phyloP scores from a whole-genome alignment of 2,329 filamentous ascomycete genomes.

The Hypoxylon sp. region DNA sequence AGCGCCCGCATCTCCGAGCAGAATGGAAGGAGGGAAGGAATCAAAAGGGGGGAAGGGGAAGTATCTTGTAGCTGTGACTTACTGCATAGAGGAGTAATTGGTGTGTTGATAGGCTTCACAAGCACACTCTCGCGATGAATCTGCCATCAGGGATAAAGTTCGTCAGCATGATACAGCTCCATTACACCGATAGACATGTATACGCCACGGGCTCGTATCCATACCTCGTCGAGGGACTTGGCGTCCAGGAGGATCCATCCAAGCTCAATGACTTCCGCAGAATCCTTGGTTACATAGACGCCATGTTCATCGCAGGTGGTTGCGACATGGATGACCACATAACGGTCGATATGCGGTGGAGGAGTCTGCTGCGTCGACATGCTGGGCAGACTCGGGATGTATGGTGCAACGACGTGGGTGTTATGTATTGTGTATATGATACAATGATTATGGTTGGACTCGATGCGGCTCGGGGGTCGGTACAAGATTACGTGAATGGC shows the following conservation, averaged over 20 bases:
- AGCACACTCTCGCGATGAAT: constrained; percentile 95
- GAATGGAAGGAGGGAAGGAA: no score
- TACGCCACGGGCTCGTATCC: constrained; percentile 45
- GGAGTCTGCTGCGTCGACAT: constrained; percentile 64
- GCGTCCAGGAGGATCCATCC: constrained; percentile 97
- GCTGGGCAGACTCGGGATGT: constrained; percentile 38
- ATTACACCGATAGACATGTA: constrained; percentile 30
- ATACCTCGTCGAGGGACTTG: constrained; percentile 92
- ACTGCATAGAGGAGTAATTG: constrained; percentile 99
- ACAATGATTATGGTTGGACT: constrained; percentile 34
- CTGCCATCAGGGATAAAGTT: constrained; percentile 60
- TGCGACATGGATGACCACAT: constrained; percentile 97
- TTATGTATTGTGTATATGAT: constrained; percentile 35
- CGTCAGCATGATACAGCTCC: constrained; percentile 40
- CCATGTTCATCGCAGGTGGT: constrained; percentile 99
- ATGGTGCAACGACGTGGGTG: constrained; percentile 19
- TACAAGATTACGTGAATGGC: constrained; percentile 23
- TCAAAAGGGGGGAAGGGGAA: not conserved
- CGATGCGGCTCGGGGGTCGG: constrained; percentile 20
- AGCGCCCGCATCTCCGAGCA: not conserved
- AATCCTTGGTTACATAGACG: constrained; percentile 99
- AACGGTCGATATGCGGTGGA: constrained; percentile 87
- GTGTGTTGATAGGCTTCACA: constrained; percentile 98
- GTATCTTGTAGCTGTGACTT: constrained; percentile 63
- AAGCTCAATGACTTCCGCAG: constrained; percentile 98